These are phyloP conservation scores for Calendula officinalis DNA, from an alignment of 129 eudicot genomes.

Conservation along the genomic window DNA sequence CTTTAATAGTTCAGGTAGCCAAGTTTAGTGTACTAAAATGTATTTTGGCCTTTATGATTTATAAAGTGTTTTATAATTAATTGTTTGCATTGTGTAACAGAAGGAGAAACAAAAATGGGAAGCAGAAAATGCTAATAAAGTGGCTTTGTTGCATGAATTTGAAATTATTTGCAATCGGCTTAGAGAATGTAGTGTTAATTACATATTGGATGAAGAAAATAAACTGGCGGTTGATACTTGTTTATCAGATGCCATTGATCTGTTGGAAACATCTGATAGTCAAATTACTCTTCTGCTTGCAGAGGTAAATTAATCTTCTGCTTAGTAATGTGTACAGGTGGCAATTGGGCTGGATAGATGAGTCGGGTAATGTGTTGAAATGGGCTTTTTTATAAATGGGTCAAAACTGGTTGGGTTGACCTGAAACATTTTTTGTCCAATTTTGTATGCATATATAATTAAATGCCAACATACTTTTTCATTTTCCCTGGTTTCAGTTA, in stretches of 20 bases:
- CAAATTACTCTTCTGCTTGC: slow-evolving; percentile 58
- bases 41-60: too few species aligned
- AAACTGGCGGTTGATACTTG: slow-evolving; percentile 41
- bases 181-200: slow-evolving; percentile 48
- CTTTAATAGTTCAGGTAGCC: too few species aligned
- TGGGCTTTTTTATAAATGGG: not conserved
- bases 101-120: slow-evolving; percentile 49
- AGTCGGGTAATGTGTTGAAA: not conserved
- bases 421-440: not conserved
- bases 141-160: slow-evolving; percentile 55
- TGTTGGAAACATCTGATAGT: slow-evolving; percentile 43
- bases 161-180: slow-evolving; percentile 48
- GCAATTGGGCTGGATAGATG: not conserved
- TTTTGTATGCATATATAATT: too few species aligned
- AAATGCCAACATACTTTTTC: too few species aligned
- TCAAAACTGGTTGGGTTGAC: not conserved
- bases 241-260: slow-evolving; percentile 45
- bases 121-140: slow-evolving; percentile 24
- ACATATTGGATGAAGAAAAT: slow-evolving; percentile 46
- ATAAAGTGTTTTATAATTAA: not conserved
- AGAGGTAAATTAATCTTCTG: slow-evolving; percentile 38
- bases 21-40: too few species aligned
- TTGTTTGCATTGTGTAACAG: slow-evolving; percentile 23
- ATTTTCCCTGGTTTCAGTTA: too few species aligned
- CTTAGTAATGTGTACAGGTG: not conserved